Evolutionary conservation across 2,329 filamentous ascomycete species (phyloP), one percentile per base, ranked within the genome.

Genomic region (Fusarium sambucinum): DNA sequence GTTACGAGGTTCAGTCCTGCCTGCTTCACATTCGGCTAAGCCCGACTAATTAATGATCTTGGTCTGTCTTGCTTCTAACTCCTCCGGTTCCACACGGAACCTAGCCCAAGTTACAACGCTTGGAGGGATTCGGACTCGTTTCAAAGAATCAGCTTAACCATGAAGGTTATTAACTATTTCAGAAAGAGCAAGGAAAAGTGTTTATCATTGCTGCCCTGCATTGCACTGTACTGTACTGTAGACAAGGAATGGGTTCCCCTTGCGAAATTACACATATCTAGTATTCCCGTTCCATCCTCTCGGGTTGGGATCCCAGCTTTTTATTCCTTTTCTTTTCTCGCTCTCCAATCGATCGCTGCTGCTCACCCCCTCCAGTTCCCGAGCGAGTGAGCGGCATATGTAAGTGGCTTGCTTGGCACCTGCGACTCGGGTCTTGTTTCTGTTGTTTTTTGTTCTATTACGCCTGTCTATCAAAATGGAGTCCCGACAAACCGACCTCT

Each of bases 401-500:
- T 21, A 44, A 35, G 46, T 50, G 46, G 42, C 25, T 19, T 45
- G 21, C 25, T 45, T 30, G 27, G 42, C 42, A 45, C 42, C 42
- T 45, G n/a, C 17, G 25, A 29, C 17, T 33, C 17, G 29, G 37
- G 14, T 27, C 10, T 38, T n/a, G 32, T 33, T 6, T 45, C 4
- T 13, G 12, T 6, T 42, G 5, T 19, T 54, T 46, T 37, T 30
- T 14, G 38, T 25, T 54, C 33, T n/a, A 11, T 21, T 45, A 29
- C 16, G 32, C 6, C 45, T 30, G 19, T 21, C 21, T 44, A 16
- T 25, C 47, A n/a, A 10, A 16, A 55, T 55, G 60, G 68, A 58
- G 50, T 71, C 68, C 1, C 62, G 45, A 30, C 68, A 71, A 53
- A 54, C 32, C 4, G 60, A 71, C 12, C 7, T 71, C 33, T 66